Conservation (phyloP, 1,284 basidiomycete species). For the Fomitopsis palustris region DNA sequence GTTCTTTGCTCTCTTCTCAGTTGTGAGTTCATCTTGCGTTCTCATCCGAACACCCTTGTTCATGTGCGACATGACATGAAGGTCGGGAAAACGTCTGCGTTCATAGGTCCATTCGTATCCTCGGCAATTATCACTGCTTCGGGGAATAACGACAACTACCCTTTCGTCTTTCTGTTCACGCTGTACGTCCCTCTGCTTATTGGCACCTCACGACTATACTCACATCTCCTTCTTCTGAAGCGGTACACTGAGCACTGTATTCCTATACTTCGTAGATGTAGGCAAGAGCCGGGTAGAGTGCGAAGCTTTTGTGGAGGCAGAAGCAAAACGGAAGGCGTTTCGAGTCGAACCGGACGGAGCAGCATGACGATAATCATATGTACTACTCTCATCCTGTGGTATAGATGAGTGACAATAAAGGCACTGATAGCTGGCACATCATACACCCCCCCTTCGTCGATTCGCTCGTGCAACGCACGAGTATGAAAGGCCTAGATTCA, state of each 20-base stretch:
- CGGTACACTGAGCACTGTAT: slow-evolving; percentile 57
- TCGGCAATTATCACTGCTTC: slow-evolving; percentile 71
- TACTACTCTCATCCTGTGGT: no score
- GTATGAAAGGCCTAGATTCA: no score
- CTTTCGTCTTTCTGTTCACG: slow-evolving; percentile 76
- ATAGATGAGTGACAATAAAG: no score
- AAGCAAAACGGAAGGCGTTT: slow-evolving; percentile 50
- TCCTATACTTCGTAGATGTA: slow-evolving; percentile 69
- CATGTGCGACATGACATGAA: slow-evolving; percentile 26
- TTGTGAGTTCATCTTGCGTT: slow-evolving; percentile 36
- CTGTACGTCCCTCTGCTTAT: slow-evolving; percentile 44
- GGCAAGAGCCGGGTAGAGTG: slow-evolving; percentile 68
- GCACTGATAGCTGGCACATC: no score
- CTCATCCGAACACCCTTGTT: not conserved
- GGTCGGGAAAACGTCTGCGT: slow-evolving; percentile 78
- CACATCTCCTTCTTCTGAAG: slow-evolving; percentile 29
- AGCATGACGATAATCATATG: no score
- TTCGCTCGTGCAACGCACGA: no score
- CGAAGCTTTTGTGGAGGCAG: slow-evolving; percentile 57
- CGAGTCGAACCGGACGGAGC: not conserved
- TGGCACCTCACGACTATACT: not conserved
- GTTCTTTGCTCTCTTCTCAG: slow-evolving; percentile 76
- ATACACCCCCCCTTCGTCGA: no score
- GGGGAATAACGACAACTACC: slow-evolving; percentile 74
- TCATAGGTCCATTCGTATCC: slow-evolving; percentile 78